Percentiles rank a stretch among this genome's conserved stretches.
Evolutionary conservation across 2,329 filamentous ascomycete genomes (phyloP).

Genomic region (Phaeophleospora eucalypticola): DNA sequence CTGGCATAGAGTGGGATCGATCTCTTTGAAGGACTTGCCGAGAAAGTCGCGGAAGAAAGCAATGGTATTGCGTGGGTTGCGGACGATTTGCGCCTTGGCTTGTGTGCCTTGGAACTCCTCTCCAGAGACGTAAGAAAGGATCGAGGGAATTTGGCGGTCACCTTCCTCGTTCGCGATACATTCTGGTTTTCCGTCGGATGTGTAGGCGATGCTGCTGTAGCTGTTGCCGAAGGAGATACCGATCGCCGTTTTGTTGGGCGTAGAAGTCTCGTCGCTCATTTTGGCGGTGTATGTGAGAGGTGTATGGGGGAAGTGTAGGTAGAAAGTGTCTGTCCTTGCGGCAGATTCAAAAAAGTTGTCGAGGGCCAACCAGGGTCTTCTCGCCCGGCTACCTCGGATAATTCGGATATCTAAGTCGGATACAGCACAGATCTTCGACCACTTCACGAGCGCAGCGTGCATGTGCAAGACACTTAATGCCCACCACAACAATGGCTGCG

Average conservation of each 20-base stretch:
- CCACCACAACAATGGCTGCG: slow-evolving; percentile 12
- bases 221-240: slow-evolving; percentile 98
- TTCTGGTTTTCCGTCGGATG: slow-evolving; percentile 84
- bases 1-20: slow-evolving; percentile 93
- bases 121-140: slow-evolving; percentile 89
- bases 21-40: slow-evolving; percentile 89
- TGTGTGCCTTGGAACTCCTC: slow-evolving; percentile 97
- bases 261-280: slow-evolving; percentile 8
- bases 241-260: slow-evolving; percentile 57
- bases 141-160: slow-evolving; percentile 94
- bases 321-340: neutral
- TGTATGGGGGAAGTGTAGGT: slow-evolving; percentile 1
- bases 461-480: neutral
- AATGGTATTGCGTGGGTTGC: slow-evolving; percentile 89
- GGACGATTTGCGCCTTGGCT: slow-evolving; percentile 87
- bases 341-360: neutral
- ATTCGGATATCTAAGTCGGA: neutral
- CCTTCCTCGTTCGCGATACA: slow-evolving; percentile 99
- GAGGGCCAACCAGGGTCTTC: neutral
- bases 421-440: neutral
- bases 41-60: slow-evolving; percentile 95
- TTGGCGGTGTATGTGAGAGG: slow-evolving; percentile 1
- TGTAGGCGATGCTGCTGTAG: slow-evolving; percentile 94
- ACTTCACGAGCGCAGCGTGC: neutral
- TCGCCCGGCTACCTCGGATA: neutral